Evolutionary conservation across 140 eudicot genomes (phyloP).

Genomic region (Ambrosia hybrid): DNA sequence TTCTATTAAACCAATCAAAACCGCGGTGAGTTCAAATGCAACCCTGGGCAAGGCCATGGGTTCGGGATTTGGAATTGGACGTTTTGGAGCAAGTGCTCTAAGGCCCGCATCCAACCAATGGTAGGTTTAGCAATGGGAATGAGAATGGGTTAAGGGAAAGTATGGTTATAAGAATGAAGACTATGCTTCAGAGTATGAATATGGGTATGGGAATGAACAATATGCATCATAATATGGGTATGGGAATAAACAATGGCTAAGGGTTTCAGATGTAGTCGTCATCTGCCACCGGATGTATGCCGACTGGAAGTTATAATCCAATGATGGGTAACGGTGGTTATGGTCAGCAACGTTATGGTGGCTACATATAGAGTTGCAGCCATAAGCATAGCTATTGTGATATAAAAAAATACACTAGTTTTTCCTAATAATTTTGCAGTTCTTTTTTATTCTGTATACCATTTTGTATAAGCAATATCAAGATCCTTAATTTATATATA

Average conservation of each 20-base stretch:
- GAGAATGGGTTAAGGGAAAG: too few relatives aligned
- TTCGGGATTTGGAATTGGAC: too few relatives aligned
- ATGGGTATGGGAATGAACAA: too few relatives aligned
- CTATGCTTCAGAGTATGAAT: conserved; percentile 27
- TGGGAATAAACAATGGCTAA: conserved; percentile 43
- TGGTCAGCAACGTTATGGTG: conserved; percentile 80
- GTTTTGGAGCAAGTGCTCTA: too few relatives aligned
- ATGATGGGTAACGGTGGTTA: conserved; percentile 68
- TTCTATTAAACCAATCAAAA: too few relatives aligned
- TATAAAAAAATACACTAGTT: conserved; percentile 11
- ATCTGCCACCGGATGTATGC: conserved; percentile 44
- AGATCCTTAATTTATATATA: conserved; percentile 23
- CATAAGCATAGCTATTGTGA: conserved; percentile 29
- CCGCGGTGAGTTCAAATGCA: too few relatives aligned
- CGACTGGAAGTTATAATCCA: conserved; percentile 64
- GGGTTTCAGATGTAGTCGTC: conserved; percentile 63
- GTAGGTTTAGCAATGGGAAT: too few relatives aligned
- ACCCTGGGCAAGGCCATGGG: too few relatives aligned
- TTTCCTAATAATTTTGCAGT: conserved; percentile 10
- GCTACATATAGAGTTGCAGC: conserved; percentile 45
- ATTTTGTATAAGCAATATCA: conserved; percentile 45
- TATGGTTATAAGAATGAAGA: conserved; percentile 17
- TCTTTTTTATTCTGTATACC: conserved; percentile 19
- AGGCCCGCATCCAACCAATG: too few relatives aligned
- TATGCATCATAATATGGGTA: too few relatives aligned